Conservation (phyloP, 2,329 filamentous ascomycete genomes). For the Ophiostoma australiae region DNA sequence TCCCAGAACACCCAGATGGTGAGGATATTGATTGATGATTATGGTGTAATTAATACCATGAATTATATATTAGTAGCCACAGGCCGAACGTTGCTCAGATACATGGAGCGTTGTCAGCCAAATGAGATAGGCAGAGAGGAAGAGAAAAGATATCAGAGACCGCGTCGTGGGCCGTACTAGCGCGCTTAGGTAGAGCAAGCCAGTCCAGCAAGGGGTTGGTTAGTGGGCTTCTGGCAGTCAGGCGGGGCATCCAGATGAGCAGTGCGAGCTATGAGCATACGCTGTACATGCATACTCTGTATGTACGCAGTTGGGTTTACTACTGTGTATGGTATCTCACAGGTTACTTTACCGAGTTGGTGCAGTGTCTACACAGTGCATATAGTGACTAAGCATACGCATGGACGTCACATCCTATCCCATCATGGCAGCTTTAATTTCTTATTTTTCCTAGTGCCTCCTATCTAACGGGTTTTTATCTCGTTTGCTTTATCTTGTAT, state of each 20-base stretch:
- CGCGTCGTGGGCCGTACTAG: background rate
- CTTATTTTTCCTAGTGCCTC: background rate
- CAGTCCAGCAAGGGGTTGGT: background rate
- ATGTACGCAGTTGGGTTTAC: background rate
- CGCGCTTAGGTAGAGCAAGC: slow-evolving; percentile 4
- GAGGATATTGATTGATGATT: background rate
- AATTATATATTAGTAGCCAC: no score
- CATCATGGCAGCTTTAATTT: slow-evolving; percentile 5
- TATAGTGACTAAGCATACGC: background rate
- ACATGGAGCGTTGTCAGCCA: background rate
- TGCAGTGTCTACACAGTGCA: background rate
- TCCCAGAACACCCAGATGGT: background rate
- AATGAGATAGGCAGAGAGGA: background rate
- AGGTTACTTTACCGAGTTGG: no score
- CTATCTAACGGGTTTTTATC: background rate
- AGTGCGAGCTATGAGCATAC: background rate
- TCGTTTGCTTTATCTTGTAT: background rate
- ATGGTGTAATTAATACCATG: no score
- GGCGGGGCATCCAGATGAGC: background rate
- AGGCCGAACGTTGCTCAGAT: no score
- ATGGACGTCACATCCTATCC: background rate
- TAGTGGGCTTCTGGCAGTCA: background rate
- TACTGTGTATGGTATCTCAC: background rate
- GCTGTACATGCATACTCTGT: no score
- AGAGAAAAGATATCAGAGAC: background rate